These are phyloP conservation scores for Fusarium drepaniforme DNA, from an alignment of 2,329 filamentous ascomycete species.

Conservation along the genomic window DNA sequence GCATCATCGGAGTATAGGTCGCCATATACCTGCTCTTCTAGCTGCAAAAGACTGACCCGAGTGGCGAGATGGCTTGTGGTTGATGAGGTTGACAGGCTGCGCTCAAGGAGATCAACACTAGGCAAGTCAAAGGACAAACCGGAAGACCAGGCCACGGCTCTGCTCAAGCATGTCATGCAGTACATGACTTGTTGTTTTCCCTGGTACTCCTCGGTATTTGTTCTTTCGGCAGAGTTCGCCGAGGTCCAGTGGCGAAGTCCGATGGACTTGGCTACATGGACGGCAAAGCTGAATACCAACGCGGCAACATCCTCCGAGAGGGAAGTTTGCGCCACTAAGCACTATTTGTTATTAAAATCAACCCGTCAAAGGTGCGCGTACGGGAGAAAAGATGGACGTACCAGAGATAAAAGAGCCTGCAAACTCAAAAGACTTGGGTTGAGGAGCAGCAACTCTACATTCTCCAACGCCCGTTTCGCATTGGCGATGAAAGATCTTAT, in stretches of 20 bases:
- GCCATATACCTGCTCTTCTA: slow-evolving; percentile 9
- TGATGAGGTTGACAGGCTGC: neutral
- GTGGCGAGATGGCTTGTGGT: neutral
- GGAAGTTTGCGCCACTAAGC: slow-evolving; percentile 6
- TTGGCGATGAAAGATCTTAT: slow-evolving; percentile 13
- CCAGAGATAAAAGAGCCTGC: slow-evolving; percentile 10
- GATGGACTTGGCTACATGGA: slow-evolving; percentile 16
- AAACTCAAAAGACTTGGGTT: slow-evolving; percentile 7
- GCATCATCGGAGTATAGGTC: slow-evolving; percentile 9
- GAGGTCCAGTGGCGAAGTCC: slow-evolving; percentile 12
- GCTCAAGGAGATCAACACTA: slow-evolving; percentile 1
- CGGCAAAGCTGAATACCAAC: slow-evolving; percentile 12
- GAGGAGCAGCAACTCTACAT: slow-evolving; percentile 14
- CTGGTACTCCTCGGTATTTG: neutral
- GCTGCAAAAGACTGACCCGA: neutral
- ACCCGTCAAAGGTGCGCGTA: too few species aligned
- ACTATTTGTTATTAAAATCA: neutral
- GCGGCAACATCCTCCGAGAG: slow-evolving; percentile 14
- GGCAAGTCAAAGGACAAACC: slow-evolving; percentile 1
- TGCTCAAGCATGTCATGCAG: slow-evolving; percentile 9
- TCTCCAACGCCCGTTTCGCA: slow-evolving; percentile 17
- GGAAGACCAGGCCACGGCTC: slow-evolving; percentile 9
- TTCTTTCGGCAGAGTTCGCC: neutral
- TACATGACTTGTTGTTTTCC: slow-evolving; percentile 12
- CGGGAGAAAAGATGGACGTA: neutral